Base-by-base conservation (phyloP, 768 basidiomycete species). In the Boletus vermiculosoides region DNA sequence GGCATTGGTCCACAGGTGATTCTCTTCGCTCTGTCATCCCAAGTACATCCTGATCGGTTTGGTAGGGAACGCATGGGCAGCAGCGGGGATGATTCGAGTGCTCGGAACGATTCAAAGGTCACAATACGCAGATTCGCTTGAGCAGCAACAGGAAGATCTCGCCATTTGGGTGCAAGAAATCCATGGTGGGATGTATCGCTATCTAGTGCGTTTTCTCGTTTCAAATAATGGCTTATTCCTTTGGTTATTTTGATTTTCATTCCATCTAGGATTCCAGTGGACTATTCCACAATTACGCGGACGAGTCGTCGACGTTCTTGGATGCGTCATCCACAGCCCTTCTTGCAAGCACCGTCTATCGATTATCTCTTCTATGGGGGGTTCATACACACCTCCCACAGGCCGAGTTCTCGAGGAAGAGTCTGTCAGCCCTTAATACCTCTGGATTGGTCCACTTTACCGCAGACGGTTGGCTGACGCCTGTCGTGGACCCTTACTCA, bases 41-140 rank as follows among this genome's bases (percentile, higher is more conserved):
- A 8, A 18, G 7, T 40, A 2, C 22, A 18, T 34, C 5, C 34
- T 58, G 10, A 66, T 23, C 41, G 4, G 18, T 8, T 5, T 10
- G 12, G 23, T 48, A 88, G 92, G 92, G 0, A 94, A 94, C 55
- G 93, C 77, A 3, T 96, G 94, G 94, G 94, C 90, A 0, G 90
- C 91, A 0, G 88, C 85, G 18, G 93, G 94, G 1, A 93, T 93
- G 81, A 75, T 91, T 11, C 85, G 93, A 7, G 93, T 94, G 3
- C 76, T 89, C 1, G 85, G 82, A 2, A 93, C 90, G 1, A 86
- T 93, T 55, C 76, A 81, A 60, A 73, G 81, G 33, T 89, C 89
- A 0, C 72, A 78, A 48, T 90, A 76, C 58, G 74, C 79, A 1
- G 73, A 73, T 31, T 66, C 71, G 7, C 70, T 91, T 56, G 66